Conservation (phyloP, 2,329 filamentous ascomycete genomes). For the Neonectria hederae region DNA sequence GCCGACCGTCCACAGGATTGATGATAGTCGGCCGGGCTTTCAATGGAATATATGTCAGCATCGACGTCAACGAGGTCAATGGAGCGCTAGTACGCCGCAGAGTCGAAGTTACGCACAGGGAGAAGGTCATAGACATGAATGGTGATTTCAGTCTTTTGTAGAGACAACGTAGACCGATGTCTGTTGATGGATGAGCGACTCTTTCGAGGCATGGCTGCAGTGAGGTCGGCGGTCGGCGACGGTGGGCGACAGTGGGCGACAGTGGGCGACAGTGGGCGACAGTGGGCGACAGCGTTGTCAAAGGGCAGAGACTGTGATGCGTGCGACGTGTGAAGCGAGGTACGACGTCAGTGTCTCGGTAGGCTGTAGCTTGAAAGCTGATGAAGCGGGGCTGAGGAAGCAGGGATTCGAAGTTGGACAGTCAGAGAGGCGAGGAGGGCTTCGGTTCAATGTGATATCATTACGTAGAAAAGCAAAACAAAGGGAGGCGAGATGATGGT, state of each 20-base stretch:
- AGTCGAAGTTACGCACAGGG: slow-evolving; percentile 60
- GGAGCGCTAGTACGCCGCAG: slow-evolving; percentile 4
- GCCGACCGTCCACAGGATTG: slow-evolving; percentile 80
- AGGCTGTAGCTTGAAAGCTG: slow-evolving; percentile 23
- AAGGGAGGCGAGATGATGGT: slow-evolving; percentile 6
- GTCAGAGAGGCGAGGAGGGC: neutral
- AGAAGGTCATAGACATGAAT: slow-evolving; percentile 84
- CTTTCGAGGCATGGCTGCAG: slow-evolving; percentile 41
- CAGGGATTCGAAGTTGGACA: slow-evolving; percentile 12
- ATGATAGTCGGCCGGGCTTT: slow-evolving; percentile 78
- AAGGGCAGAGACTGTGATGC: slow-evolving; percentile 29
- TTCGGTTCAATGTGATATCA: slow-evolving; percentile 8
- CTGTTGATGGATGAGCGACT: slow-evolving; percentile 43
- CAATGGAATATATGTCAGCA: slow-evolving; percentile 27
- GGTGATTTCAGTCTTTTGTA: slow-evolving; percentile 76
- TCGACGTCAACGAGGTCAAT: slow-evolving; percentile 6
- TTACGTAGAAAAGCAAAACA: slow-evolving; percentile 1
- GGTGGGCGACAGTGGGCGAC: slow-evolving; percentile 2
- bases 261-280: slow-evolving; percentile 11
- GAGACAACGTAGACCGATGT: slow-evolving; percentile 73
- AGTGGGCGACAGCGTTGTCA: neutral
- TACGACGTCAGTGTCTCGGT: slow-evolving; percentile 38
- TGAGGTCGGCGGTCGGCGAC: neutral
- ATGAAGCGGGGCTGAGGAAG: slow-evolving; percentile 32
- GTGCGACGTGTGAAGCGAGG: slow-evolving; percentile 23